Evolutionary conservation across 2,329 filamentous ascomycete species (phyloP).

Genomic region (Penicillium brevicompactum): DNA sequence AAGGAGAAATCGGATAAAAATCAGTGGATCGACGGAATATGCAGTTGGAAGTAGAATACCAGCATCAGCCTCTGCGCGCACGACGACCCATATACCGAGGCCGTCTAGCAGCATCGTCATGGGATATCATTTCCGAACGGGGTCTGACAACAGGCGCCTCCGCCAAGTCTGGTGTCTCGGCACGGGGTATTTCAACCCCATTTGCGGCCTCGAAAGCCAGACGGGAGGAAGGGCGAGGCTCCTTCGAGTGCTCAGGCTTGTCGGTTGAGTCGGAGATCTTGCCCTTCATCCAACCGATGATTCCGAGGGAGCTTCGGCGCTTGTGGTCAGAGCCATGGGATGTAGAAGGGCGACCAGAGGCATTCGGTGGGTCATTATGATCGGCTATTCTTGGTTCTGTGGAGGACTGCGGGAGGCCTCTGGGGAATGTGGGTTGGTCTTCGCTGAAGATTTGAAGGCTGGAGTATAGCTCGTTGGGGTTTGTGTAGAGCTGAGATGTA

Average conservation of each 20-base stretch:
- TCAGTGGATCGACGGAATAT: slow-evolving; percentile 1
- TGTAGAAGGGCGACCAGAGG: slow-evolving; percentile 25
- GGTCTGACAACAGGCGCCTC: slow-evolving; percentile 12
- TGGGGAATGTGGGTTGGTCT: slow-evolving; percentile 5
- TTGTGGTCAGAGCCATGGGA: slow-evolving; percentile 37
- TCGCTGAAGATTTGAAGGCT: slow-evolving; percentile 18
- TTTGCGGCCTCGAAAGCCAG: slow-evolving; percentile 18
- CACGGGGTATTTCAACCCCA: slow-evolving; percentile 4
- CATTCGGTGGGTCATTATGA: slow-evolving; percentile 18
- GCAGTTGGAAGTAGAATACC: not conserved
- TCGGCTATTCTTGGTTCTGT: slow-evolving; percentile 23
- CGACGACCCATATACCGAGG: slow-evolving; percentile 37
- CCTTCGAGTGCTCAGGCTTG: slow-evolving; percentile 8
- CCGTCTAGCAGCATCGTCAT: slow-evolving; percentile 25
- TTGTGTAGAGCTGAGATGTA: slow-evolving; percentile 16
- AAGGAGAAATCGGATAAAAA: not conserved
- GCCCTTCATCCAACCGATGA: slow-evolving; percentile 46
- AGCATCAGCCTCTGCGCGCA: slow-evolving; percentile 23
- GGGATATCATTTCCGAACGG: slow-evolving; percentile 10
- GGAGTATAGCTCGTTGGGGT: slow-evolving; percentile 18
- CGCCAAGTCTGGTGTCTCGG: slow-evolving; percentile 17
- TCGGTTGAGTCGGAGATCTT: slow-evolving; percentile 25
- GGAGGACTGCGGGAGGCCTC: slow-evolving; percentile 30
- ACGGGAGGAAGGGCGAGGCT: slow-evolving; percentile 18
- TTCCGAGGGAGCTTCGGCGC: slow-evolving; percentile 39